phyloP scores from a whole-genome alignment of 2,329 filamentous ascomycete species.

The Fusarium sp. region DNA sequence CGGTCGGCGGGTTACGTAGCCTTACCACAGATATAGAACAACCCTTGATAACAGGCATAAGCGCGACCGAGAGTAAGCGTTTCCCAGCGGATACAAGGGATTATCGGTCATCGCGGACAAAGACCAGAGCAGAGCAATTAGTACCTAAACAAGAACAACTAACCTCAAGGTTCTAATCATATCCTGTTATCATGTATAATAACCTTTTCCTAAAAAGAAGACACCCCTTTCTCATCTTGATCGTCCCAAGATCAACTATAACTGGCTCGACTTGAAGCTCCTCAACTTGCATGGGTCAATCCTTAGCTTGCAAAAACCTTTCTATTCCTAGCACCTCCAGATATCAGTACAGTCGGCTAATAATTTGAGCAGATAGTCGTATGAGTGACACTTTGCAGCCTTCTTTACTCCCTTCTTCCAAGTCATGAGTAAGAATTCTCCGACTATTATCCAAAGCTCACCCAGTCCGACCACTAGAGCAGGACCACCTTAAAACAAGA shows the following conservation, averaged over 20 bases:
- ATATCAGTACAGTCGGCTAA: accelerated
- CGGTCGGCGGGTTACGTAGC: too few relatives aligned
- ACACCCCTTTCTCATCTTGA: background rate
- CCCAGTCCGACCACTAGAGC: background rate
- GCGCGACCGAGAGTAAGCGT: too few relatives aligned
- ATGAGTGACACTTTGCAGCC: background rate
- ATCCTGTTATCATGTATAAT: too few relatives aligned
- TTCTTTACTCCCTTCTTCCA: background rate
- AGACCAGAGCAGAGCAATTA: too few relatives aligned
- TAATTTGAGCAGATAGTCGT: background rate
- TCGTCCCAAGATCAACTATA: background rate
- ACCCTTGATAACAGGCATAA: too few relatives aligned
- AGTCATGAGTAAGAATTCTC: background rate
- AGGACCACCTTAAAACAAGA: accelerated
- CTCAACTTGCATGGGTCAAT: background rate
- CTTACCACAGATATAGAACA: too few relatives aligned
- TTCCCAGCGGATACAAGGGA: too few relatives aligned
- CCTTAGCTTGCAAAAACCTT: background rate
- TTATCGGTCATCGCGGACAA: too few relatives aligned
- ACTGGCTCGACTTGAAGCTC: background rate
- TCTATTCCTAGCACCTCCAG: background rate
- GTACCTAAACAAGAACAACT: too few relatives aligned
- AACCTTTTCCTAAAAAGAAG: too few relatives aligned
- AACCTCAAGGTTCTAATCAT: too few relatives aligned
- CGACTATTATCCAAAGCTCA: background rate